These are phyloP conservation scores for Mortierella sp. DNA, from an alignment of 371 early-diverging fungal genomes.

Conservation along the genomic window DNA sequence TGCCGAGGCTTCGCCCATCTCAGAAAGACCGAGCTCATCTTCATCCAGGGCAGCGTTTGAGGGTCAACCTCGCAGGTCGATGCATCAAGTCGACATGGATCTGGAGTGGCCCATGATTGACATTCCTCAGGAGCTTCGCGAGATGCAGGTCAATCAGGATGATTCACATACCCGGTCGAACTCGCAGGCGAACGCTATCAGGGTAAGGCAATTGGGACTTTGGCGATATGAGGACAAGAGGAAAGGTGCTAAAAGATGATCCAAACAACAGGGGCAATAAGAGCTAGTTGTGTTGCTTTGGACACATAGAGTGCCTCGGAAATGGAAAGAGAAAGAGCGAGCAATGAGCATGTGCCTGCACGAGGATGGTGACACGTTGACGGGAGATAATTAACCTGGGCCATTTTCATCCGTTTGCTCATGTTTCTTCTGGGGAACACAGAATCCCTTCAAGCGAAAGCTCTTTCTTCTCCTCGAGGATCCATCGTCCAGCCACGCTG, in stretches of 20 bases:
- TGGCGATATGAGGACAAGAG: too few species aligned
- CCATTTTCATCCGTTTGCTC: neutral
- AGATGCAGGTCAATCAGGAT: slow-evolving; percentile 43
- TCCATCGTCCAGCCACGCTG: slow-evolving; percentile 77
- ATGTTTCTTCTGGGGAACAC: neutral
- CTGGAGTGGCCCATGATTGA: slow-evolving; percentile 61
- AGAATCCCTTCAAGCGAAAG: slow-evolving; percentile 68
- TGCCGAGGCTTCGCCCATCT: slow-evolving; percentile 41
- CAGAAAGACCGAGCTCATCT: slow-evolving; percentile 48
- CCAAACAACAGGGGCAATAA: neutral
- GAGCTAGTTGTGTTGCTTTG: neutral
- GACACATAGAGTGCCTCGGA: neutral
- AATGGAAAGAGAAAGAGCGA: slow-evolving; percentile 10
- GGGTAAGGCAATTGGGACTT: slow-evolving; percentile 23
- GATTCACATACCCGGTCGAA: slow-evolving; percentile 55
- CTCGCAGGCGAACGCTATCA: slow-evolving; percentile 57
- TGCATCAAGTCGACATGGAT: slow-evolving; percentile 55
- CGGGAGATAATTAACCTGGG: neutral
- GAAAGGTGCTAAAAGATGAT: too few species aligned
- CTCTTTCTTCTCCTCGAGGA: slow-evolving; percentile 80
- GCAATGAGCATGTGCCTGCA: neutral
- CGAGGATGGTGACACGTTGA: slow-evolving; percentile 19
- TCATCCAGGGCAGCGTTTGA: slow-evolving; percentile 40
- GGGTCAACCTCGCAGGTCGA: slow-evolving; percentile 39
- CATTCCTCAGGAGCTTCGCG: slow-evolving; percentile 60